Conservation (phyloP, 768 basidiomycete genomes). For the Pleurotus eryngii region DNA sequence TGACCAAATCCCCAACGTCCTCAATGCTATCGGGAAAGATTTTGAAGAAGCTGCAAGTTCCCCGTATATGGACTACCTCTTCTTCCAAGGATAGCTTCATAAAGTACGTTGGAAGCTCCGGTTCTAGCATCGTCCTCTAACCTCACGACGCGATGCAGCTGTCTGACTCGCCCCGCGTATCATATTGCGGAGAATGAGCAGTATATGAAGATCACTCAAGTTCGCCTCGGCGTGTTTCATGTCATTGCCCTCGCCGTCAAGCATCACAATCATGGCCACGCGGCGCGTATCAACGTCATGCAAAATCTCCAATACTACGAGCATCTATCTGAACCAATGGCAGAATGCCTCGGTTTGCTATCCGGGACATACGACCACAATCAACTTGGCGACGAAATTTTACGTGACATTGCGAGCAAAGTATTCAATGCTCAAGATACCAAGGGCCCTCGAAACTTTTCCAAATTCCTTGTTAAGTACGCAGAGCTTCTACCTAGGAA, state of each 20-base stretch:
- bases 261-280: constrained; percentile 78
- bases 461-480: constrained; percentile 76
- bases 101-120: constrained; percentile 45
- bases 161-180: constrained; percentile 85
- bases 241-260: constrained; percentile 92
- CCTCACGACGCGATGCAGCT: constrained; percentile 40
- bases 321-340: constrained; percentile 91
- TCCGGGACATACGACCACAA: constrained; percentile 84
- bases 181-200: constrained; percentile 81
- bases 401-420: constrained; percentile 83
- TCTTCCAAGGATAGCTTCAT: constrained; percentile 86
- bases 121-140: constrained; percentile 8
- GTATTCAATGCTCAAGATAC: constrained; percentile 77
- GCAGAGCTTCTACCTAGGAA: constrained; percentile 77
- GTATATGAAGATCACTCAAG: constrained; percentile 78
- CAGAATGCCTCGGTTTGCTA: constrained; percentile 79
- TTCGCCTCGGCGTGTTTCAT: constrained; percentile 77
- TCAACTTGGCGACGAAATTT: constrained; percentile 87
- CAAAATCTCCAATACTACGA: constrained; percentile 93
- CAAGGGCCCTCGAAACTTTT: constrained; percentile 85
- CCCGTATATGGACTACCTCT: constrained; percentile 88
- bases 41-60: constrained; percentile 54
- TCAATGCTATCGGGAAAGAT: constrained; percentile 74
- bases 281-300: constrained; percentile 87
- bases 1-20: constrained; percentile 67